phyloP scores from a whole-genome alignment of 345 rosid genomes.

The Moricandia arvensis region DNA sequence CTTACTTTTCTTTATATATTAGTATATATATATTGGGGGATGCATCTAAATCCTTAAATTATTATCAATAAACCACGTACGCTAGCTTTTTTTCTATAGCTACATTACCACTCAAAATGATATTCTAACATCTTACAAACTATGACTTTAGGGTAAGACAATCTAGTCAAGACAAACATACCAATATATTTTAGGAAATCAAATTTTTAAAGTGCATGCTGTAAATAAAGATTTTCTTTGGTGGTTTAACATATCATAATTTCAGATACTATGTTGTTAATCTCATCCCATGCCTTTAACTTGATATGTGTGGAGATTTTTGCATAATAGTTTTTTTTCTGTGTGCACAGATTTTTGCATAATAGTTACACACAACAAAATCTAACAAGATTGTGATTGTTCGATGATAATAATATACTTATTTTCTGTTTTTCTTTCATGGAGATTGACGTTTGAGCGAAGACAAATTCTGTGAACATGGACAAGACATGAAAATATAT shows the following conservation, averaged over 20 bases:
- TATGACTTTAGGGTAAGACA: not conserved
- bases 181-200: too few species aligned
- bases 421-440: slow-evolving; percentile 17
- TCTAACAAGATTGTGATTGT: slow-evolving; percentile 22
- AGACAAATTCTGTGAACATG: slow-evolving; percentile 25
- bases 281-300: not conserved
- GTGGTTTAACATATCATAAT: too few species aligned
- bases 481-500: not conserved
- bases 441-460: slow-evolving; percentile 22
- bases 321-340: not conserved
- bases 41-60: not conserved
- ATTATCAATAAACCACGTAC: slow-evolving; percentile 1
- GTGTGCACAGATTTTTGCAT: not conserved
- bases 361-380: slow-evolving; percentile 2
- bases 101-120: not conserved
- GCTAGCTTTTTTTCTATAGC: not conserved
- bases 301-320: not conserved
- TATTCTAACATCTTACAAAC: not conserved
- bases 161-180: not conserved
- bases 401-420: slow-evolving; percentile 1
- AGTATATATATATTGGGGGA: not conserved
- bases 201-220: too few species aligned
- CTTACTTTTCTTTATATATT: not conserved
- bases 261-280: too few species aligned
- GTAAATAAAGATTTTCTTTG: too few species aligned